Conservation (phyloP, 352 stramenopile species). For the Pythium pectinolyticum region DNA sequence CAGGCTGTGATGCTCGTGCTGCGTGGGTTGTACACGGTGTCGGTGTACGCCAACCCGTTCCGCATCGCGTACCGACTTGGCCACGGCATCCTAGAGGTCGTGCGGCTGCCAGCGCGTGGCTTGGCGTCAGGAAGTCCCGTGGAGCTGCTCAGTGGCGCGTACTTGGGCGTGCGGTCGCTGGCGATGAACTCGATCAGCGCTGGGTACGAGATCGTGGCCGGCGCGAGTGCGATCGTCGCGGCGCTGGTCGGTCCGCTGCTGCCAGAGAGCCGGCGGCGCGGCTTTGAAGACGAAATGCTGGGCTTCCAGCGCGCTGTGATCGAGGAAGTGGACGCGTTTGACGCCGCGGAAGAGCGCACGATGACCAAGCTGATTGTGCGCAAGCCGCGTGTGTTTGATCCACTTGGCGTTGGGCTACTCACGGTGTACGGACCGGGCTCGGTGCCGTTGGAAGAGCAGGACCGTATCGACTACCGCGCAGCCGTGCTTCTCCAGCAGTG, state of each 20-base stretch:
- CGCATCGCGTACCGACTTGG: conserved; percentile 85
- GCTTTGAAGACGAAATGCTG: conserved; percentile 83
- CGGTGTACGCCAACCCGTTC: conserved; percentile 87
- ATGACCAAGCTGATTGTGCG: conserved; percentile 88
- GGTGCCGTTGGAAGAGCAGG: conserved; percentile 88
- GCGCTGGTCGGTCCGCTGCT: conserved; percentile 70
- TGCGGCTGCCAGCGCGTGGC: conserved; percentile 74
- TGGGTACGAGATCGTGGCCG: conserved; percentile 86
- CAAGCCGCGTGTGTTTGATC: conserved; percentile 82
- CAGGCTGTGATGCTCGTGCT: conserved; percentile 85
- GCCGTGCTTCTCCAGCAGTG: conserved; percentile 81
- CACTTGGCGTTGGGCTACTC: conserved; percentile 68
- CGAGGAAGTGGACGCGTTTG: conserved; percentile 85
- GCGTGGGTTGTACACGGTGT: conserved; percentile 82
- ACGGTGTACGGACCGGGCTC: conserved; percentile 83
- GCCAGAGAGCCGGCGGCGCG: conserved; percentile 68
- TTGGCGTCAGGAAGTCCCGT: conserved; percentile 80
- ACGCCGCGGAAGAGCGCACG: conserved; percentile 81
- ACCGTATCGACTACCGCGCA: conserved; percentile 80
- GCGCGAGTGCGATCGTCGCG: conserved; percentile 72
- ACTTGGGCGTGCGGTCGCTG: conserved; percentile 80
- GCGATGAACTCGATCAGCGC: conserved; percentile 90
- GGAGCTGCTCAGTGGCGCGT: conserved; percentile 80
- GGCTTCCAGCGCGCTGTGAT: conserved; percentile 87
- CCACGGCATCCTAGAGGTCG: conserved; percentile 78